A percentile compares a stretch with the other conserved stretches of the same genome.
Evolutionary conservation across 345 rosid species (phyloP).

Genomic region (Leavenworthia alabamica): DNA sequence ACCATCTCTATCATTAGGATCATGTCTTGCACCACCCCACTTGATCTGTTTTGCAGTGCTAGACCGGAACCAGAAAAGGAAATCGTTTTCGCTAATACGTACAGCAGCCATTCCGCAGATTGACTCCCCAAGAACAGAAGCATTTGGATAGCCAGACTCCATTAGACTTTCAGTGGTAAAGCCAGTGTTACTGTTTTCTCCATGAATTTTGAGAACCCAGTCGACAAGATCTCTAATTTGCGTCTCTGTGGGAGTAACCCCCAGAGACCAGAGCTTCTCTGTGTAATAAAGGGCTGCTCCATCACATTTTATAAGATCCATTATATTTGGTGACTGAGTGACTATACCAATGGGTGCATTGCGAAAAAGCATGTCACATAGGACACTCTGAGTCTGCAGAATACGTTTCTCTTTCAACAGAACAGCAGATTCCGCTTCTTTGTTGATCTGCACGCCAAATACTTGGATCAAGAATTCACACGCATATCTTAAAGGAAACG

Average conservation of each 20-base stretch:
- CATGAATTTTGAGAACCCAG: conserved; percentile 63
- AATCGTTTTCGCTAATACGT: conserved; percentile 53
- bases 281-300: conserved; percentile 71
- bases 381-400: conserved; percentile 60
- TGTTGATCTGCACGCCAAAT: conserved; percentile 66
- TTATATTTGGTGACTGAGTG: conserved; percentile 68
- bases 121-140: conserved; percentile 56
- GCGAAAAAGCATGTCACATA: conserved; percentile 85
- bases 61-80: conserved; percentile 85
- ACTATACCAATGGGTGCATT: conserved; percentile 75
- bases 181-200: conserved; percentile 54
- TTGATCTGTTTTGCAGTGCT: conserved; percentile 68
- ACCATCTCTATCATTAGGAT: conserved; percentile 58
- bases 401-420: conserved; percentile 67
- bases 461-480: conserved; percentile 82
- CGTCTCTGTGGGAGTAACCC: conserved; percentile 61
- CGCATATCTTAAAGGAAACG: conserved; percentile 76
- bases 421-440: conserved; percentile 64
- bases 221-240: conserved; percentile 58
- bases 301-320: conserved; percentile 84
- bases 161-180: conserved; percentile 74
- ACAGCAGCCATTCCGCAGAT: conserved; percentile 73
- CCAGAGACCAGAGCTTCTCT: conserved; percentile 60
- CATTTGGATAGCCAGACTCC: conserved; percentile 82
- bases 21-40: conserved; percentile 91